phyloP scores from a whole-genome alignment of 306 rosid species.

The Potentilla sterilis region DNA sequence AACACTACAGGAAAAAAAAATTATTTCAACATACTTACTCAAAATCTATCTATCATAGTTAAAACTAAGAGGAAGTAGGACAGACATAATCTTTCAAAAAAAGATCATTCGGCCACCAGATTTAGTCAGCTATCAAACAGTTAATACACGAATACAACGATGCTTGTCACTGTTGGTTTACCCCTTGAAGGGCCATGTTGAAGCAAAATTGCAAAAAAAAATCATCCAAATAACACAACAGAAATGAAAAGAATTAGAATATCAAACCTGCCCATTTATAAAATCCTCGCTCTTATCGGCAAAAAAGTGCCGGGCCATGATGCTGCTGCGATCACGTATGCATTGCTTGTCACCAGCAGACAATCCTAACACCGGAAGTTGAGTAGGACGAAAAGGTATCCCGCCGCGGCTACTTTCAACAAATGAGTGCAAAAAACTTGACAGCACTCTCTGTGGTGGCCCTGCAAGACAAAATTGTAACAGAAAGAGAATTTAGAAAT shows the following conservation, averaged over 20 bases:
- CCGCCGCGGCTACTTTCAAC: slow-evolving; percentile 91
- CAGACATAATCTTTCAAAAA: background rate
- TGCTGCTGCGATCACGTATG: slow-evolving; percentile 92
- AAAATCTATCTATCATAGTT: background rate
- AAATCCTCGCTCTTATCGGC: slow-evolving; percentile 92
- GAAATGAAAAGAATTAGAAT: slow-evolving; percentile 8
- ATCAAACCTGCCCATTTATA: slow-evolving; percentile 79
- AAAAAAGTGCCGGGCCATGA: slow-evolving; percentile 98
- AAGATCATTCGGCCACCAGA: no score
- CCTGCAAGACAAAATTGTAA: slow-evolving; percentile 50
- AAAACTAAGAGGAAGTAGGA: background rate
- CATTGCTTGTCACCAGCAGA: slow-evolving; percentile 95
- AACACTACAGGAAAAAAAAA: background rate
- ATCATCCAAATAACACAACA: background rate
- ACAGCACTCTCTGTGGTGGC: slow-evolving; percentile 88
- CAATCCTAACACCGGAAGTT: slow-evolving; percentile 82
- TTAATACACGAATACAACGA: background rate
- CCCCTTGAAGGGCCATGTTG: background rate
- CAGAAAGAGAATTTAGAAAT: slow-evolving; percentile 1
- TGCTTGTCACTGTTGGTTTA: background rate
- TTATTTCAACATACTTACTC: background rate
- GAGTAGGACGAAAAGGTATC: slow-evolving; percentile 75
- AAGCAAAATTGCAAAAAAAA: background rate
- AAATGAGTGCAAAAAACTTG: slow-evolving; percentile 86
- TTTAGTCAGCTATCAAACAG: background rate